Base-by-base conservation (phyloP, 139 green algal genomes). In the Coccomyxa sp. region DNA sequence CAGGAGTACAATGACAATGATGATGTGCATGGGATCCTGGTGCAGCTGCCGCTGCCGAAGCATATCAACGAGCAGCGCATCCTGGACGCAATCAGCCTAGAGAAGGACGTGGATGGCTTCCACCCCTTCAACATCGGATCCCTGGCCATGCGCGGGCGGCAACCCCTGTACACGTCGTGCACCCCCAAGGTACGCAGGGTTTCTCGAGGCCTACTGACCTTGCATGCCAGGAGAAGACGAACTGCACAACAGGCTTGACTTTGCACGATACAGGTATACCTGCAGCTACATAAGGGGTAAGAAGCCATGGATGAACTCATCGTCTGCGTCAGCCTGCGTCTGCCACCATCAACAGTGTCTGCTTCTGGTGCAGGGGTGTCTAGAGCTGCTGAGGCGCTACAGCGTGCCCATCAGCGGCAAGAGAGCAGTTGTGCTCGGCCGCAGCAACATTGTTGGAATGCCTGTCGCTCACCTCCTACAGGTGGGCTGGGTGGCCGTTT, bases 61-160 rank as follows among this genome's bases (percentile, higher is more conserved):
- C 91, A 95, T 84, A 91, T 97, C 41, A 83, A 93, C 79, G 93
- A 97, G 83, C 87, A 64, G 50, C 68, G 70, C 41, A 92, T 96
- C 29, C 82, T 96, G 71, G 91, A 96, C 78, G 90, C 88, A 37
- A 94, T 99, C 79, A 88, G 81, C 76, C 79, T 97, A n/a, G 85
- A 92, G 9, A 98, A 98, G 84, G 95, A 98, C 76, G 95, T 98
- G 33, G 95, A 98, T 79, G 95, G 95, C 68, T 98, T 98, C 83
- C 95, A 98, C 83, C 93, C 94, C 1, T 40, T 92, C 36, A 98
- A 98, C 85, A 98, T 98, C 83, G 87, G 92, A 40, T 68, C 64
- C 31, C 82, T 96, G n/a, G 92, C 90, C 44, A 97, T 97, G 92
- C 85, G 94, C 18, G 92, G 92, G 9, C 86, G 94, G 0, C 71